Percentiles rank a stretch among this genome's conserved stretches.
Conservation (phyloP, 495 filamentous ascomycete species). For the Aspergillus cristatus region DNA sequence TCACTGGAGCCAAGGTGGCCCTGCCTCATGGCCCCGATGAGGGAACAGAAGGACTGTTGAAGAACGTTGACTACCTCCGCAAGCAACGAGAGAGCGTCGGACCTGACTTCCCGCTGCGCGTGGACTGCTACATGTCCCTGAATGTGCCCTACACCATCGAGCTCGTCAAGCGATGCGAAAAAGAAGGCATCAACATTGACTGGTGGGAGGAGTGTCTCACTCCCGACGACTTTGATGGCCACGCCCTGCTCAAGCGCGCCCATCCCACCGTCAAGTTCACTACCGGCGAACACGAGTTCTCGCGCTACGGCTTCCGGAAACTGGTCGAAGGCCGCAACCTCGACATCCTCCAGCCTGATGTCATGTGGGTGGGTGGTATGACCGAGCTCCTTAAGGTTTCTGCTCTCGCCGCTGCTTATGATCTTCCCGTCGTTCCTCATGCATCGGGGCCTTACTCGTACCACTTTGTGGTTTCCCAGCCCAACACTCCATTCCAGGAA, state of each 20-base stretch:
- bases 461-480: constrained; percentile 85
- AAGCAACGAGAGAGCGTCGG: constrained; percentile 78
- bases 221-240: constrained; percentile 85
- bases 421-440: constrained; percentile 90
- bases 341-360: constrained; percentile 89
- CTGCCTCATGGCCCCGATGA: constrained; percentile 83
- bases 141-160: constrained; percentile 89
- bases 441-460: constrained; percentile 89
- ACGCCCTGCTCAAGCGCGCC: constrained; percentile 76
- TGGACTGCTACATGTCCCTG: constrained; percentile 94
- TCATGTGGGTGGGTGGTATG: constrained; percentile 93
- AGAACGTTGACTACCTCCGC: constrained; percentile 80
- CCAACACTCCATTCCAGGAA: constrained; percentile 88
- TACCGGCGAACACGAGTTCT: constrained; percentile 91
- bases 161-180: constrained; percentile 70
- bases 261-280: constrained; percentile 90
- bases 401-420: constrained; percentile 82
- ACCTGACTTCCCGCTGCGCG: constrained; percentile 83
- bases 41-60: constrained; percentile 66
- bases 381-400: constrained; percentile 86
- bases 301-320: constrained; percentile 87
- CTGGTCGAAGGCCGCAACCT: constrained; percentile 84
- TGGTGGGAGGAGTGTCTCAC: constrained; percentile 94
- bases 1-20: constrained; percentile 82
- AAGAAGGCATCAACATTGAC: constrained; percentile 74